These are phyloP conservation scores for Vanilla planifolia DNA, from an alignment of 106 monocot genomes.

Conservation along the genomic window DNA sequence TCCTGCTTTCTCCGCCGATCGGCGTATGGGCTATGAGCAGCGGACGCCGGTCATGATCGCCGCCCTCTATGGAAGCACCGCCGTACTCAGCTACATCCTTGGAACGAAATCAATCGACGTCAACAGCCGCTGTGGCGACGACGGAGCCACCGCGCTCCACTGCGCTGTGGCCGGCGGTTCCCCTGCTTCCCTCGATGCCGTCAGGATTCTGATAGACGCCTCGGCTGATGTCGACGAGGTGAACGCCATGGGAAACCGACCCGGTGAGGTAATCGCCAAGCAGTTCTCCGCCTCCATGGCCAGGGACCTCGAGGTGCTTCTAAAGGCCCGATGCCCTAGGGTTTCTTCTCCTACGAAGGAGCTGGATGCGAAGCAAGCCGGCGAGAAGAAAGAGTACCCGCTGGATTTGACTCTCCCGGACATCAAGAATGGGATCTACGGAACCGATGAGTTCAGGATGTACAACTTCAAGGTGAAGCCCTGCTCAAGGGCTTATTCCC, in stretches of 20 bases:
- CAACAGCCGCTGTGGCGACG: conserved; percentile 20
- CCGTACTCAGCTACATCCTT: conserved; percentile 49
- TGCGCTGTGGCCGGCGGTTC: conserved; percentile 43
- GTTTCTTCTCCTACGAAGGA: conserved; percentile 20
- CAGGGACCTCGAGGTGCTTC: conserved; percentile 5
- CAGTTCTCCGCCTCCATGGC: conserved; percentile 9
- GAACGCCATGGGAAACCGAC: conserved; percentile 20
- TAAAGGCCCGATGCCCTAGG: conserved; percentile 4
- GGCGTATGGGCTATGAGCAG: conserved; percentile 24
- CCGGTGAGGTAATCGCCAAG: conserved; percentile 26
- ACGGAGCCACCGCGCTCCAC: conserved; percentile 49
- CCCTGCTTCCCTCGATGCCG: conserved; percentile 14
- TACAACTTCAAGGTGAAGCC: conserved; percentile 52
- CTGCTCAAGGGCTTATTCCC: conserved; percentile 33
- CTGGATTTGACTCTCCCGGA: conserved; percentile 32
- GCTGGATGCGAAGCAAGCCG: conserved; percentile 6
- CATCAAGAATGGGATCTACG: conserved; percentile 1
- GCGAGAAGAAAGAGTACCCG: conserved; percentile 50
- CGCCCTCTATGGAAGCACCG: conserved; percentile 55
- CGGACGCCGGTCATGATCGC: conserved; percentile 83
- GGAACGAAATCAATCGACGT: conserved; percentile 11
- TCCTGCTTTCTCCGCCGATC: background rate
- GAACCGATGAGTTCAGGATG: conserved; percentile 19
- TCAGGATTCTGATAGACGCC: conserved; percentile 28
- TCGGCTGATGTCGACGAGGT: conserved; percentile 21